phyloP scores from a whole-genome alignment of 805 yeast species.

The Deakozyma indianensis region DNA sequence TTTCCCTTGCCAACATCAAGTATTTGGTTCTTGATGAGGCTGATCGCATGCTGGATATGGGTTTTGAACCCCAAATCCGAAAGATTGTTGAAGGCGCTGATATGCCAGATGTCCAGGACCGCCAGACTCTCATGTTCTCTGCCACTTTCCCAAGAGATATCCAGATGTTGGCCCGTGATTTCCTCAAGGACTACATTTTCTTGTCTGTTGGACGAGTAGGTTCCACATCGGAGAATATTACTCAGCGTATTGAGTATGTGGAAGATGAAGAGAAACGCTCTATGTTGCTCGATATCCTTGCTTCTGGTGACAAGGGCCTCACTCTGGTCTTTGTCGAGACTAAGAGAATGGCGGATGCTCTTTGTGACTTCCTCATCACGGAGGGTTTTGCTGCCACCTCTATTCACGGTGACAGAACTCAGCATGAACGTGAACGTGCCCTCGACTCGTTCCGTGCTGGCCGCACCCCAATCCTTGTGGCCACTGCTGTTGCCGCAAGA shows the following conservation, averaged over 20 bases:
- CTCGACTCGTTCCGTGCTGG: conserved; percentile 88
- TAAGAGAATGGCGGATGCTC: conserved; percentile 94
- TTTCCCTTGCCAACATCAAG: conserved; percentile 78
- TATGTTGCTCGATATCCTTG: conserved; percentile 72
- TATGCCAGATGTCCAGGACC: conserved; percentile 81
- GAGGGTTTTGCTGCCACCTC: conserved; percentile 95
- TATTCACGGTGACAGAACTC: conserved; percentile 98
- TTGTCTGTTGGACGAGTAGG: conserved; percentile 98
- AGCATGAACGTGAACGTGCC: conserved; percentile 95
- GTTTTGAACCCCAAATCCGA: conserved; percentile 99
- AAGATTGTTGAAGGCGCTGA: conserved; percentile 95
- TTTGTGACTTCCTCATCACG: conserved; percentile 80
- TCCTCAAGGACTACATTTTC: conserved; percentile 89
- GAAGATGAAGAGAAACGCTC: conserved; percentile 89
- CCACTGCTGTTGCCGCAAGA: conserved; percentile 99
- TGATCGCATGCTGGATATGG: conserved; percentile 99
- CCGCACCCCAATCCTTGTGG: conserved; percentile 85
- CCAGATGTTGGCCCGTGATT: conserved; percentile 93
- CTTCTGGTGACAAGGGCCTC: conserved; percentile 67
- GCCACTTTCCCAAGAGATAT: conserved; percentile 99
- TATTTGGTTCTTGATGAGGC: conserved; percentile 97
- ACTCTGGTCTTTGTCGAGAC: conserved; percentile 95
- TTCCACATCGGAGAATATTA: conserved; percentile 95
- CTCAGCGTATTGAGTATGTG: conserved; percentile 84
- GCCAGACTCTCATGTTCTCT: conserved; percentile 97